Base-by-base conservation (phyloP, 441 rosid species). In the Gossypium davidsonii region DNA sequence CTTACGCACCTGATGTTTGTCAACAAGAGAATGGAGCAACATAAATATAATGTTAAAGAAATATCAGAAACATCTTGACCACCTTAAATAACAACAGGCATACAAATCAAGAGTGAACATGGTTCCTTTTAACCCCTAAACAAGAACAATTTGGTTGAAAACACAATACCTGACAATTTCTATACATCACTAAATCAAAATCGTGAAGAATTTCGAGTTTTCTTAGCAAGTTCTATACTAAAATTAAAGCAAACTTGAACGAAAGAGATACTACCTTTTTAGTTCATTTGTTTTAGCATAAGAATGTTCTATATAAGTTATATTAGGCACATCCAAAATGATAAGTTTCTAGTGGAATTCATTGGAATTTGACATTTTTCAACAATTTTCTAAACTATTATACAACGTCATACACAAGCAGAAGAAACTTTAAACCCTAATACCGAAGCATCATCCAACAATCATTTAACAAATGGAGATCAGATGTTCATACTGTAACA, bases 1-100 rank as follows among this genome's bases (percentile, higher is more conserved):
- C 73, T 89, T 93, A 78, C 95, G 85, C 46, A 93, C 98, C 98
- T 90, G 76, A 57, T 49, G 12, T 18, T 67, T 14, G 6, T 11
- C 44, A 65, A 49, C 21, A 72, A 20, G 9, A 60, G 3, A 55
- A 17, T n/a, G 9, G 2, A 17, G 3, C 20, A 17, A n/a, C 7
- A 56, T 70, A 5, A 55, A 37, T 9, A 14, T 21, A 23, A 57
- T 23, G 37, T 21, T 10, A 7, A 14, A 44, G 2, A 44, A 21
- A 12, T 0, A 21, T 2, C 4, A 12, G 9, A 21, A 17, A 39
- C 5, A 65, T 10, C 69, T 44, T 31, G 34, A 4, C 6, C 34
- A 4, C 5, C 34, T 37, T 2, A 37, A 17, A 4, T 2, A 3
- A 1, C 4, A 37, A 37, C 4, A 17, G 68, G 23, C 11, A 10